A percentile compares a stretch with the other conserved stretches of the same genome.
Evolutionary conservation across 2,329 filamentous ascomycete species (phyloP).

Genomic region (Helminthosporium solani): DNA sequence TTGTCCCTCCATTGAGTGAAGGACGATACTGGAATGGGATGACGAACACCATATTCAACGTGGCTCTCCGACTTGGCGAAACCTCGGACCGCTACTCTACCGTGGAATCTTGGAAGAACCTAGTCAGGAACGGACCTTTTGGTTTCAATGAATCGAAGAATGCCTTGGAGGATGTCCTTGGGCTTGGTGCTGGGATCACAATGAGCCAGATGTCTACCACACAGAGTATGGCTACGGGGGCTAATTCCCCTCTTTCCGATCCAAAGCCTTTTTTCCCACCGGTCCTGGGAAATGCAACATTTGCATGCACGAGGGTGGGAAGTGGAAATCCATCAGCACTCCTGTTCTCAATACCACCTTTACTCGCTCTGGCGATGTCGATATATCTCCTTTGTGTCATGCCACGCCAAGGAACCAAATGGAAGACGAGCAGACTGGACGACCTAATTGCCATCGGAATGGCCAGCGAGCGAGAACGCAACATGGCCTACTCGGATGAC

Average conservation of each 20-base stretch:
- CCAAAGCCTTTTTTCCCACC: conserved; percentile 1
- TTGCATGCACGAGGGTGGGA: conserved; percentile 8
- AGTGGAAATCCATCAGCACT: conserved; percentile 2
- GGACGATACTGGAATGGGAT: conserved; percentile 9
- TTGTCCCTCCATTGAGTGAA: conserved; percentile 6
- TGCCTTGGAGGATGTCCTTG: conserved; percentile 7
- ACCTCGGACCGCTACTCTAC: conserved; percentile 6
- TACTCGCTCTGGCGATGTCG: conserved; percentile 2
- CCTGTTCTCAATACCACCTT: conserved; percentile 8
- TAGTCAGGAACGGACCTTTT: conserved; percentile 1
- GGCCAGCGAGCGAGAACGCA: conserved; percentile 5
- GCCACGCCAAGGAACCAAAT: conserved; percentile 3
- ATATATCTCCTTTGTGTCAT: conserved; percentile 6
- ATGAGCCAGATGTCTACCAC: conserved; percentile 9
- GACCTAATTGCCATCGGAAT: conserved; percentile 8
- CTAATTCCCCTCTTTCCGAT: conserved; percentile 1
- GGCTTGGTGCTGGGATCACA: conserved; percentile 7
- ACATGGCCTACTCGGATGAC: conserved; percentile 4
- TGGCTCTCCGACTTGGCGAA: conserved; percentile 3
- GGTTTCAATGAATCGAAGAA: conserved; percentile 6
- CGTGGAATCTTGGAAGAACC: conserved; percentile 2
- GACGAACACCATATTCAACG: conserved; percentile 7
- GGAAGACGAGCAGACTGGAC: conserved; percentile 4
- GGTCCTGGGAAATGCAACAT: conserved; percentile 5
- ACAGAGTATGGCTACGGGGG: background rate